Base-by-base conservation (phyloP, 2,329 filamentous ascomycete genomes). In the Epichloe glyceriae region DNA sequence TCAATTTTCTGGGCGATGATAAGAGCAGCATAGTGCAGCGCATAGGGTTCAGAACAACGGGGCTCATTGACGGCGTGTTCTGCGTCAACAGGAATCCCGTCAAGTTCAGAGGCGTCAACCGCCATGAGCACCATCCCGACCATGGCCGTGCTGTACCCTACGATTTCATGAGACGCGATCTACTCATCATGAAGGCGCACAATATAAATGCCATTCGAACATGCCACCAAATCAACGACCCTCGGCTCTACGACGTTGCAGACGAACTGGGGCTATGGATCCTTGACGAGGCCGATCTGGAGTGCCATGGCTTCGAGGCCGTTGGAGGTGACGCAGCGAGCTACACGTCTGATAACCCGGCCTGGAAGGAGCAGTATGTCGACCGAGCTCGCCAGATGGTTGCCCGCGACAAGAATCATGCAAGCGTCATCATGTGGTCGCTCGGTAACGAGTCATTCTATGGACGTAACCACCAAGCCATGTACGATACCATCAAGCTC, bases 371-470 rank as follows among this genome's bases (percentile, higher is more conserved):
- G 1, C 79, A 82, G 0, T 87, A 88, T 56, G 66, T 87, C 2
- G 83, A 87, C 59, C 75, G 84, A 1, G 80, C 80, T 4, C 66
- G 72, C 30, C 80, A 85, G 53, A 69, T 87, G 55, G 78, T 87
- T 0, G 71, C 77, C 56, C 72, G 84, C 11, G 70, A 73, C 54
- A 73, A 71, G 56, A 74, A 86, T 49, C 80, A 85, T 55, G 69
- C 82, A 0, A 83, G 73, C 5, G 69, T 88, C 3, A 76, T 87
- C 43, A 76, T 86, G 48, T 88, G 84, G 85, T 83, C 79, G 17
- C 68, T 88, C 0, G 84, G 84, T 0, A 88, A 87, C 52, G 83
- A 87, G 60, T 74, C 82, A 0, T 87, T 85, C 58, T 86, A 85
- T 52, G 84, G 84, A 0, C 67, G 68, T 1, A 87, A 87, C 53